Conservation (phyloP, 805 yeast species). For the Clavispora fructus region DNA sequence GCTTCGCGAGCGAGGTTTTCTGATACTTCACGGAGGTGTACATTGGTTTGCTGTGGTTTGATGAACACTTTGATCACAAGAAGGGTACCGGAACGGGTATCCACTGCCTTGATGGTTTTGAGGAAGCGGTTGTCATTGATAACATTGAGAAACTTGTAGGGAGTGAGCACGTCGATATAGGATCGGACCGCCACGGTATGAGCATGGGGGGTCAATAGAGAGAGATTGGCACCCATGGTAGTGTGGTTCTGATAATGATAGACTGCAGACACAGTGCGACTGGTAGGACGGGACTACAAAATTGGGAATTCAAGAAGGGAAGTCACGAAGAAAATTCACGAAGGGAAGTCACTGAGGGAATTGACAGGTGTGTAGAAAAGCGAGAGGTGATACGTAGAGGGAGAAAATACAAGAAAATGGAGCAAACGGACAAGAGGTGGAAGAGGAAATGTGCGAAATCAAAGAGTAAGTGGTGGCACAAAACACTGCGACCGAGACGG, state of each 20-base stretch:
- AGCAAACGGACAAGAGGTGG: too few relatives aligned
- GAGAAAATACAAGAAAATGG: too few relatives aligned
- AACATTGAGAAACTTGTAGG: conserved; percentile 69
- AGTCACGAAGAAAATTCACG: too few relatives aligned
- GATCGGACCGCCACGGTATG: conserved; percentile 90
- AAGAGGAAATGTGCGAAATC: too few relatives aligned
- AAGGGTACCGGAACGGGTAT: conserved; percentile 57
- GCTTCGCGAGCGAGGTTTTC: conserved; percentile 32
- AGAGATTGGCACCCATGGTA: conserved; percentile 83
- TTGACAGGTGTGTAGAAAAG: too few relatives aligned
- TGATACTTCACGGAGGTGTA: conserved; percentile 22
- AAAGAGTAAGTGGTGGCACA: too few relatives aligned
- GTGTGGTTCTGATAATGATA: not conserved
- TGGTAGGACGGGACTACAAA: too few relatives aligned
- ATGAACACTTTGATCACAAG: conserved; percentile 74
- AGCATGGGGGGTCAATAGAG: conserved; percentile 82
- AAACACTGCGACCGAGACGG: too few relatives aligned
- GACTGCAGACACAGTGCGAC: not conserved
- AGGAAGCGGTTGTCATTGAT: conserved; percentile 79
- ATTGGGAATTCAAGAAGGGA: too few relatives aligned
- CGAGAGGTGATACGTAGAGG: too few relatives aligned
- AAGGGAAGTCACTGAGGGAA: too few relatives aligned
- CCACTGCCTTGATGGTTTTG: conserved; percentile 78
- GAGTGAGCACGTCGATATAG: conserved; percentile 73
- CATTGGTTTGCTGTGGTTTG: conserved; percentile 49